phyloP scores from a whole-genome alignment of 441 rosid genomes.

The Francoa sonchifolia region DNA sequence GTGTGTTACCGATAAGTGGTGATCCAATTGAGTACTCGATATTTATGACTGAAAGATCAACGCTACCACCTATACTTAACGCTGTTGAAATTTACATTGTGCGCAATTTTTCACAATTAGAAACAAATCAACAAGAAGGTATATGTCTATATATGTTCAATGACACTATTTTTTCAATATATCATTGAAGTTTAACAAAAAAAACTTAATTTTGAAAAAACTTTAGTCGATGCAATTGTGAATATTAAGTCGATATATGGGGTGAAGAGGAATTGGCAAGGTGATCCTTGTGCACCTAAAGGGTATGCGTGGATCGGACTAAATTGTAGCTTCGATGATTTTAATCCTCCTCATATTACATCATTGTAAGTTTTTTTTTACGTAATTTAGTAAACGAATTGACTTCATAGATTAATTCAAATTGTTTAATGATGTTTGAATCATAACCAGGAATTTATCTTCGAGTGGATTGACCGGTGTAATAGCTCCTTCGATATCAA shows the following conservation, averaged over 20 bases:
- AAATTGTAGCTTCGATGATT: background rate
- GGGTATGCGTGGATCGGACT: conserved; percentile 5
- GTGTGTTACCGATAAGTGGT: background rate
- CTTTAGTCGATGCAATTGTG: conserved; percentile 4
- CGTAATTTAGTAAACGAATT: no score
- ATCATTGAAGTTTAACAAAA: no score
- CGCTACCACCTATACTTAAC: conserved; percentile 24
- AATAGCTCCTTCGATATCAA: no score
- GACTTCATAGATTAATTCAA: no score
- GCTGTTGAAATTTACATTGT: conserved; percentile 20
- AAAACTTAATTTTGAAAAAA: no score
- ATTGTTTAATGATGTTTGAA: no score
- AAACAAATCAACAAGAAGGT: conserved; percentile 23
- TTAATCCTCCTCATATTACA: background rate
- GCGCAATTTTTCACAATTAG: conserved; percentile 2
- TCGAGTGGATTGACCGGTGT: no score
- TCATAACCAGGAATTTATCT: no score
- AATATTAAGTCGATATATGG: conserved; percentile 3
- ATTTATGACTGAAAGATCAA: conserved; percentile 5
- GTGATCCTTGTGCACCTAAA: conserved; percentile 11
- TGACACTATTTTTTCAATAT: background rate
- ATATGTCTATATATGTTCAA: background rate
- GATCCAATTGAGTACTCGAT: background rate
- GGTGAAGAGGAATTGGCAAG: conserved; percentile 10
- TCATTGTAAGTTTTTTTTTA: conserved; percentile 10